Conservation (phyloP, 176 grass and related monocot species). For the Aegilops umbellulata region DNA sequence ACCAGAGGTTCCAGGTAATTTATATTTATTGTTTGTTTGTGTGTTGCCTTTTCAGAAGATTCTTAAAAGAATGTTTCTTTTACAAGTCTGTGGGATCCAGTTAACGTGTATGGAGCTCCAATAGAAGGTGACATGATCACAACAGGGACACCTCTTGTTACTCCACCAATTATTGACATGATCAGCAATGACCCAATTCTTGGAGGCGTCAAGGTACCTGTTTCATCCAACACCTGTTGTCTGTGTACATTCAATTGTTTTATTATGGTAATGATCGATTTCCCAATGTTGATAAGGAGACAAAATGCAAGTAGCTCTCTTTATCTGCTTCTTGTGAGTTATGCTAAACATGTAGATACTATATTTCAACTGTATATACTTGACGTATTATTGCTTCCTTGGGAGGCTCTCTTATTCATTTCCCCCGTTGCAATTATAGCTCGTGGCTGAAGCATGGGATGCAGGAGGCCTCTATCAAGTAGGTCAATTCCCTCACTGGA, state of each 20-base stretch:
- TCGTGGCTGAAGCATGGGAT: constrained; percentile 99
- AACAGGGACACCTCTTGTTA: constrained; percentile 70
- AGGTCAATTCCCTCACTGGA: constrained; percentile 89
- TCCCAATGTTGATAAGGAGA: background rate
- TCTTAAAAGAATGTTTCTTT: constrained; percentile 20
- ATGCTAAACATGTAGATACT: background rate
- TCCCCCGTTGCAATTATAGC: constrained; percentile 46
- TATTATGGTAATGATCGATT: constrained; percentile 10
- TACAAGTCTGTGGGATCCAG: constrained; percentile 84
- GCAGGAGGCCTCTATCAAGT: constrained; percentile 99
- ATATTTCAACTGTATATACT: background rate
- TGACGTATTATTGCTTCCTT: background rate
- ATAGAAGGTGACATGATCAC: constrained; percentile 67
- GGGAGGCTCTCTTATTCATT: constrained; percentile 18
- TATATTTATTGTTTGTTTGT: background rate
- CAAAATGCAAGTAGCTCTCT: constrained; percentile 4
- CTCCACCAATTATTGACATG: constrained; percentile 86
- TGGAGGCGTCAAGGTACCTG: constrained; percentile 72
- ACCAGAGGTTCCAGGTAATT: constrained; percentile 84
- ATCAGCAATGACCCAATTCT: constrained; percentile 98
- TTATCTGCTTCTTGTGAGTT: background rate
- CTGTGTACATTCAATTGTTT: constrained; percentile 12
- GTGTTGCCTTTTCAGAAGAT: constrained; percentile 15
- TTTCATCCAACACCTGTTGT: background rate
- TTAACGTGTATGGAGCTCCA: constrained; percentile 77